phyloP scores from a whole-genome alignment of 1,139 yeast species.

The Fermentozyma sake region DNA sequence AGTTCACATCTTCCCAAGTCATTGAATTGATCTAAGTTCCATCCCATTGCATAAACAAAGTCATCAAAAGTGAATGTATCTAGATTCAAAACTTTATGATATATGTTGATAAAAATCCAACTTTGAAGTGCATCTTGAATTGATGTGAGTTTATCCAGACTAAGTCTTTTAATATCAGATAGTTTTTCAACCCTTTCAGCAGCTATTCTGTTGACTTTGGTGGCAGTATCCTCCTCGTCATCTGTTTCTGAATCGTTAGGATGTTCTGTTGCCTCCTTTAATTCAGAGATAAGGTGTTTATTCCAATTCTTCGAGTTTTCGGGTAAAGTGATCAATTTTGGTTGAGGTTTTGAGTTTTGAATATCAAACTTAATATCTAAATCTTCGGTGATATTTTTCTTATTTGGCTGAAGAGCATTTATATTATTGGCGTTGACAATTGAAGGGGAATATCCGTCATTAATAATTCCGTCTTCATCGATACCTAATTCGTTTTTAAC shows the following conservation, averaged over 20 bases:
- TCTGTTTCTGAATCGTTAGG: constrained; percentile 19
- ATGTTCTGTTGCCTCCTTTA: constrained; percentile 20
- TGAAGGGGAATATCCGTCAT: constrained; percentile 5
- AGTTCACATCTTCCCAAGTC: constrained; percentile 49
- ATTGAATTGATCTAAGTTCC: constrained; percentile 43
- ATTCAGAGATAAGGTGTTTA: constrained; percentile 13
- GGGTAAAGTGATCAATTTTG: constrained; percentile 24
- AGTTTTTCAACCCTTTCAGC: constrained; percentile 2
- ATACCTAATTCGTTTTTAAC: constrained; percentile 20
- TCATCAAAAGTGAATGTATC: constrained; percentile 82
- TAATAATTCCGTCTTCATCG: constrained; percentile 10
- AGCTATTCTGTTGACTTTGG: constrained; percentile 10
- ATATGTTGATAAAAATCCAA: constrained; percentile 75
- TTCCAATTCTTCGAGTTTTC: constrained; percentile 27
- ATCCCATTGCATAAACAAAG: constrained; percentile 58
- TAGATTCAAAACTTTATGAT: constrained; percentile 55
- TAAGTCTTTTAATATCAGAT: constrained; percentile 14
- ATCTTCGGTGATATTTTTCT: constrained; percentile 36
- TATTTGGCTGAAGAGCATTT: constrained; percentile 34
- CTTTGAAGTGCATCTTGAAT: constrained; percentile 53
- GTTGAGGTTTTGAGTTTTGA: constrained; percentile 34
- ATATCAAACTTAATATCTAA: constrained; percentile 34
- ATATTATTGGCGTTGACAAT: constrained; percentile 8
- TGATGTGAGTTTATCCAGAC: constrained; percentile 13
- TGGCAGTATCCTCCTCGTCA: constrained; percentile 1